Percentiles rank a stretch among this genome's conserved stretches.
Evolutionary conservation across 805 yeast species (phyloP).

Genomic region (Hagleromyces aurorensis): DNA sequence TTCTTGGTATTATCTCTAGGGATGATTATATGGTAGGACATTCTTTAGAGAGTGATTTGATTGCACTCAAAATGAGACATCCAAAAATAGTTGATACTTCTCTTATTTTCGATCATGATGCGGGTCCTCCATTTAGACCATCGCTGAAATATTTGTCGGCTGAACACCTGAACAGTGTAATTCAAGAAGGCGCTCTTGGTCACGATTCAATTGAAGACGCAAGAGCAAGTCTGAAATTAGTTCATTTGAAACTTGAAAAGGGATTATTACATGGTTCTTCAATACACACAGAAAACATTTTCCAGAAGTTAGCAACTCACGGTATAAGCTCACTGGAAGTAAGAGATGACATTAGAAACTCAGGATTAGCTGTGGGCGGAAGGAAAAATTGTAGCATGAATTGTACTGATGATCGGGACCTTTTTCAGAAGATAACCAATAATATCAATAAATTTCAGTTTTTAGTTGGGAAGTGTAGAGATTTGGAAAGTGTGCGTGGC

Average conservation of each 20-base stretch:
- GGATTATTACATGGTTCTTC: constrained; percentile 61
- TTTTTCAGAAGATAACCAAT: constrained; percentile 35
- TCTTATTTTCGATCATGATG: constrained; percentile 62
- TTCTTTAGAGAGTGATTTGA: constrained; percentile 77
- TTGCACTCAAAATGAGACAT: constrained; percentile 64
- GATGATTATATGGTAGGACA: constrained; percentile 79
- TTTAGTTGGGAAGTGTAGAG: constrained; percentile 48
- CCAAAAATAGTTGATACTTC: constrained; percentile 77
- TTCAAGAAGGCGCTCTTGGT: constrained; percentile 63
- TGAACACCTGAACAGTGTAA: constrained; percentile 44
- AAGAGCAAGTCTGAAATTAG: constrained; percentile 65
- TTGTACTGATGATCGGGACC: constrained; percentile 54
- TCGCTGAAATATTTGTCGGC: constrained; percentile 64
- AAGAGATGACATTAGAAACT: constrained; percentile 28
- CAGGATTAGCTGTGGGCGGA: constrained; percentile 29
- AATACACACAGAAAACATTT: constrained; percentile 36
- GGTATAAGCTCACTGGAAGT: constrained; percentile 27
- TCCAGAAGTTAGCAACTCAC: constrained; percentile 31
- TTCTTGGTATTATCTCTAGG: constrained; percentile 42
- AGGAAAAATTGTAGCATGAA: too few relatives aligned
- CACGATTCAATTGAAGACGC: constrained; percentile 90
- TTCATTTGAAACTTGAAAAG: constrained; percentile 57
- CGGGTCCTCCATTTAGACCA: constrained; percentile 78
- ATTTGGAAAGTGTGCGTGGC: constrained; percentile 41
- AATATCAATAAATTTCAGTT: constrained; percentile 39